A percentile compares a stretch with the other conserved stretches of the same genome.
Conservation (phyloP, 257 asterid genomes). For the Primulina huaijiensis region DNA sequence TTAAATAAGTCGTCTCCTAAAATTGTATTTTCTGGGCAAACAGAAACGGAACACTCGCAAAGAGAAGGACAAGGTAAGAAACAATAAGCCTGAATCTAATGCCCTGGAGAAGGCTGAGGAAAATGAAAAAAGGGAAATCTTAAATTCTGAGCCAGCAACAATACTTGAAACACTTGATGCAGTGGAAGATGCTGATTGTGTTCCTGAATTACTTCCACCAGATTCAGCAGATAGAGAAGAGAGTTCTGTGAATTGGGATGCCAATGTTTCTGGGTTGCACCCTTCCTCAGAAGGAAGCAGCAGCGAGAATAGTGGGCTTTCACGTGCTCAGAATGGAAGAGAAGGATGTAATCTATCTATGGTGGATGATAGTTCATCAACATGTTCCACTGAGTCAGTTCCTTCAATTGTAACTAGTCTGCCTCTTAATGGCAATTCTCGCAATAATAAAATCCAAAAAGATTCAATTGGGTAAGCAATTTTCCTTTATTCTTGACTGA, state of each 20-base stretch:
- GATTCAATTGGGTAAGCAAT: constrained; percentile 51
- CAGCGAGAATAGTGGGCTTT: constrained; percentile 44
- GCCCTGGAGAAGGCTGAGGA: not conserved
- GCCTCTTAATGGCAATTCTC: constrained; percentile 36
- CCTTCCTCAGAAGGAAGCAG: constrained; percentile 51
- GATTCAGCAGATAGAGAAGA: constrained; percentile 39
- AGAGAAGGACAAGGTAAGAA: not conserved
- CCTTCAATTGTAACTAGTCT: constrained; percentile 51
- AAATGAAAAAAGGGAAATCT: not conserved
- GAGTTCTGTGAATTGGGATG: constrained; percentile 41
- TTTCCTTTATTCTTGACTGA: constrained; percentile 1
- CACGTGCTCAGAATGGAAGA: constrained; percentile 52
- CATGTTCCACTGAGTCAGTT: constrained; percentile 86
- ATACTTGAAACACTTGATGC: constrained; percentile 33
- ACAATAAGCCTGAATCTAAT: constrained; percentile 32
- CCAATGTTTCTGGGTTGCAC: constrained; percentile 54
- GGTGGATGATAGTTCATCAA: constrained; percentile 86
- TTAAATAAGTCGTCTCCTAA: not conserved
- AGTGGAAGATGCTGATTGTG: constrained; percentile 40
- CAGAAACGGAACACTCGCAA: not conserved
- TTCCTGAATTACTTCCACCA: constrained; percentile 32
- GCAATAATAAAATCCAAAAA: constrained; percentile 43
- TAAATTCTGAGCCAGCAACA: constrained; percentile 8
- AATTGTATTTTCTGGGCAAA: not conserved
- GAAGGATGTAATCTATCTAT: constrained; percentile 50